These are phyloP conservation scores for Backusella tarrabulga DNA, from an alignment of 192 early-diverging fungal species.

Conservation along the genomic window DNA sequence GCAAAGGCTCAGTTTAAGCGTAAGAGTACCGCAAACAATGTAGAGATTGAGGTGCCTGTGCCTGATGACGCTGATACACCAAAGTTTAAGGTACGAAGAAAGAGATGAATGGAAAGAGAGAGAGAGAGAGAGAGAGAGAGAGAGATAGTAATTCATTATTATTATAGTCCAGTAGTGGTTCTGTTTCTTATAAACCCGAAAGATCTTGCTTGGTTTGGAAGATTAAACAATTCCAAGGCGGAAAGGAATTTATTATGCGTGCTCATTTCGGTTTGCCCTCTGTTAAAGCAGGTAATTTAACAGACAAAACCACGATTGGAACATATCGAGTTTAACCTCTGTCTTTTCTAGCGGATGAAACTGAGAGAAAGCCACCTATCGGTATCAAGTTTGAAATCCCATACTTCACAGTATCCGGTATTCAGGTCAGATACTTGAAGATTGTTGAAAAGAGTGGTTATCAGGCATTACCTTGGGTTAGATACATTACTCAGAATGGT, in stretches of 20 bases:
- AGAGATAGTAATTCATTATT: neutral
- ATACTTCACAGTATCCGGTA: slow-evolving; percentile 88
- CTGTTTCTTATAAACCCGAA: slow-evolving; percentile 92
- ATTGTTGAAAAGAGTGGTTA: slow-evolving; percentile 90
- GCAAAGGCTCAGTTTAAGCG: slow-evolving; percentile 98
- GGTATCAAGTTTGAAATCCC: slow-evolving; percentile 88
- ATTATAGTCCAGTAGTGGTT: slow-evolving; percentile 75
- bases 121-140: neutral
- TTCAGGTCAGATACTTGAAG: slow-evolving; percentile 89
- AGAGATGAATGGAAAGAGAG: neutral
- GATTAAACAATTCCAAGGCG: slow-evolving; percentile 97
- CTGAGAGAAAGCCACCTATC: slow-evolving; percentile 80
- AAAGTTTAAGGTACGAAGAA: slow-evolving; percentile 69
- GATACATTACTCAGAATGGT: slow-evolving; percentile 90
- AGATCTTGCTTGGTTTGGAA: slow-evolving; percentile 95
- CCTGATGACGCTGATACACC: slow-evolving; percentile 97
- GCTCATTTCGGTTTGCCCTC: slow-evolving; percentile 85
- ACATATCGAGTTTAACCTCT: neutral
- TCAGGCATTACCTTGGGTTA: slow-evolving; percentile 85
- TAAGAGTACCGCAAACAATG: slow-evolving; percentile 95
- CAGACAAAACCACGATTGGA: neutral
- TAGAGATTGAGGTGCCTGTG: slow-evolving; percentile 97
- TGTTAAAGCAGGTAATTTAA: slow-evolving; percentile 65
- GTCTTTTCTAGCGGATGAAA: slow-evolving; percentile 58
- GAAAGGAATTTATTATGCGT: slow-evolving; percentile 93